A percentile compares a stretch with the other conserved stretches of the same genome.
Conservation (phyloP, 164 flowering plant genomes). For the Warburgia ugandensis region DNA sequence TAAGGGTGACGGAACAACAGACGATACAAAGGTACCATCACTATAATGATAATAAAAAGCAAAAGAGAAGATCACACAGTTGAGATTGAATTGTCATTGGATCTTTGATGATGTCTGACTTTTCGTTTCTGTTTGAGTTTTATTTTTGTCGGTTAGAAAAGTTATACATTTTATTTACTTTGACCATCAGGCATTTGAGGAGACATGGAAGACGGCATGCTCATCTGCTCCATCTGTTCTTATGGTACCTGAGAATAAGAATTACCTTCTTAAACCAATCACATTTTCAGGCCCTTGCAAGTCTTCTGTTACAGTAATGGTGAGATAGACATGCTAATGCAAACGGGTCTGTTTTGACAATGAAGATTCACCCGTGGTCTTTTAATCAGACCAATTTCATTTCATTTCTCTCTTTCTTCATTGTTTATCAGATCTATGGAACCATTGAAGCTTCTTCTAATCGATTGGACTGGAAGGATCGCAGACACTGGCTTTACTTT, state of each 20-base stretch:
- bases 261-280: constrained; percentile 48
- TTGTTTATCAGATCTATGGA: constrained; percentile 49
- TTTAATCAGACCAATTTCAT: not conserved
- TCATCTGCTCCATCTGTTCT: constrained; percentile 29
- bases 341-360: constrained; percentile 1
- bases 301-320: constrained; percentile 44
- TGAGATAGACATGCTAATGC: constrained; percentile 14
- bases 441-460: constrained; percentile 50
- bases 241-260: constrained; percentile 43
- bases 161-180: not conserved
- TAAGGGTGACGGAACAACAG: constrained; percentile 8
- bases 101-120: not conserved
- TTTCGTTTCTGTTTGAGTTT: not conserved
- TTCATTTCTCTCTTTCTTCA: not conserved
- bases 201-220: constrained; percentile 73
- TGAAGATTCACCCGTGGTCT: not conserved
- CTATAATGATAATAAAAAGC: not conserved
- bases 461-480: constrained; percentile 41
- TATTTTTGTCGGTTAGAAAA: not conserved
- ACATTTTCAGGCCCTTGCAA: constrained; percentile 79
- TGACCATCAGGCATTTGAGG: constrained; percentile 44
- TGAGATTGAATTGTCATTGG: not conserved
- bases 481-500: constrained; percentile 41
- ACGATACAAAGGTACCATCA: constrained; percentile 8
- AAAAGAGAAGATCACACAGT: not conserved